Conservation (phyloP, 1,139 yeast species). For the Scheffersomyces segobiensis region DNA sequence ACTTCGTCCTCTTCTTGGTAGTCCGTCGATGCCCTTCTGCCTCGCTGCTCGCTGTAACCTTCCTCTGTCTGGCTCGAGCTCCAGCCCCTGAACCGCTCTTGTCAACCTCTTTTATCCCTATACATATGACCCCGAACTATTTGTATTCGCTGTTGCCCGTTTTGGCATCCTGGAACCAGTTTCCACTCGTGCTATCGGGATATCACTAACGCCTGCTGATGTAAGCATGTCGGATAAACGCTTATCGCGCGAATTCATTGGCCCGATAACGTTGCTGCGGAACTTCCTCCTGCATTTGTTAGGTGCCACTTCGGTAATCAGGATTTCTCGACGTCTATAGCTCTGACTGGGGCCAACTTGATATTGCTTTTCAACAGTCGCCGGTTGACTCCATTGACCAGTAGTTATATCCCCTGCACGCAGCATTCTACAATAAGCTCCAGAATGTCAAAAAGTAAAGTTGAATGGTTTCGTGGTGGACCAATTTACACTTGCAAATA, state of each 20-base stretch:
- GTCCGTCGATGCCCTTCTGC: neutral
- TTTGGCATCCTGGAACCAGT: neutral
- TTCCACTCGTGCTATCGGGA: neutral
- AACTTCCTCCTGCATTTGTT: constrained; percentile 3
- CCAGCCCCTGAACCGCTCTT: neutral
- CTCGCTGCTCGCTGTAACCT: neutral
- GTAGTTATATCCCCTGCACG: neutral
- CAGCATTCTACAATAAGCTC: neutral
- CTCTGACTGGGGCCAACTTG: neutral
- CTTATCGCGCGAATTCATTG: constrained; percentile 7
- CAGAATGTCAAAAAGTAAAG: neutral
- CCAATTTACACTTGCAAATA: too few species aligned
- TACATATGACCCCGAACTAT: neutral
- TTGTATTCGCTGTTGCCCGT: neutral
- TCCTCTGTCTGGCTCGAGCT: neutral
- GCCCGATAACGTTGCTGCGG: constrained; percentile 8
- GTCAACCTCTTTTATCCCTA: neutral
- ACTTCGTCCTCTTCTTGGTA: neutral
- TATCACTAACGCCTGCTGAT: neutral
- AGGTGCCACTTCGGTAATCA: neutral
- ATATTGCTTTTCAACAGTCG: neutral
- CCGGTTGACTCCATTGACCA: neutral
- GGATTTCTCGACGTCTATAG: neutral
- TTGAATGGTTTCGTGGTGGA: too few species aligned
- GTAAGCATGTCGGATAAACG: neutral